Evolutionary conservation across 768 basidiomycete genomes (phyloP).

Genomic region (Pulveroboletus sp.): DNA sequence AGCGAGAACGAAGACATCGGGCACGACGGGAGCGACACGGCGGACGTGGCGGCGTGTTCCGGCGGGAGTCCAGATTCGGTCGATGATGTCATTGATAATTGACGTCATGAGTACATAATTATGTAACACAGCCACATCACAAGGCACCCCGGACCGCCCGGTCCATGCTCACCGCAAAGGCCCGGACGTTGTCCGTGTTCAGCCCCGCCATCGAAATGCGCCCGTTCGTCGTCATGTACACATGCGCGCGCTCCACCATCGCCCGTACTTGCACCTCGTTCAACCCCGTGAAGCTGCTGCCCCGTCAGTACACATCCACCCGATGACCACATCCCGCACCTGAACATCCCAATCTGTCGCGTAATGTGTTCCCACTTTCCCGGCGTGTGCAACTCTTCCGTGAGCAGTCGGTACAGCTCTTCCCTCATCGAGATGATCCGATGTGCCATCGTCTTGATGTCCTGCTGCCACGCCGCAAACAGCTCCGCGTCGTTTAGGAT

Average conservation of each 20-base stretch:
- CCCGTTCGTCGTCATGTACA: constrained; percentile 86
- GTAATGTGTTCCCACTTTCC: constrained; percentile 96
- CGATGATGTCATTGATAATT: constrained; percentile 30
- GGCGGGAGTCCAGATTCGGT: constrained; percentile 25
- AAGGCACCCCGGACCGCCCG: constrained; percentile 54
- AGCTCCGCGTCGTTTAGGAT: constrained; percentile 75
- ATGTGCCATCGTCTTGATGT: constrained; percentile 80
- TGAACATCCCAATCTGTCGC: constrained; percentile 98
- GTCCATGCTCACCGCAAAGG: constrained; percentile 73
- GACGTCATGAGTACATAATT: constrained; percentile 23
- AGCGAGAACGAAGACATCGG: too few species aligned
- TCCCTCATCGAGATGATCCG: constrained; percentile 87
- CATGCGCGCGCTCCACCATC: constrained; percentile 68
- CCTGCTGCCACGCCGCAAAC: constrained; percentile 86
- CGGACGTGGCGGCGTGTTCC: constrained; percentile 26
- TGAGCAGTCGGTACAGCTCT: constrained; percentile 67
- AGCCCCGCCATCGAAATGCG: constrained; percentile 94
- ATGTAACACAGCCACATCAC: constrained; percentile 25
- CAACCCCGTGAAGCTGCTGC: constrained; percentile 79
- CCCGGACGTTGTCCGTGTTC: constrained; percentile 74
- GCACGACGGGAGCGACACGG: constrained; percentile 6
- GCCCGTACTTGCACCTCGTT: constrained; percentile 60
- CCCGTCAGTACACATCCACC: constrained; percentile 8
- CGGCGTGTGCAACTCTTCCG: constrained; percentile 77
- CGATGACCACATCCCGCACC: constrained; percentile 41